phyloP scores from a whole-genome alignment of 192 early-diverging fungal genomes.

The Backusella tuberculispora region DNA sequence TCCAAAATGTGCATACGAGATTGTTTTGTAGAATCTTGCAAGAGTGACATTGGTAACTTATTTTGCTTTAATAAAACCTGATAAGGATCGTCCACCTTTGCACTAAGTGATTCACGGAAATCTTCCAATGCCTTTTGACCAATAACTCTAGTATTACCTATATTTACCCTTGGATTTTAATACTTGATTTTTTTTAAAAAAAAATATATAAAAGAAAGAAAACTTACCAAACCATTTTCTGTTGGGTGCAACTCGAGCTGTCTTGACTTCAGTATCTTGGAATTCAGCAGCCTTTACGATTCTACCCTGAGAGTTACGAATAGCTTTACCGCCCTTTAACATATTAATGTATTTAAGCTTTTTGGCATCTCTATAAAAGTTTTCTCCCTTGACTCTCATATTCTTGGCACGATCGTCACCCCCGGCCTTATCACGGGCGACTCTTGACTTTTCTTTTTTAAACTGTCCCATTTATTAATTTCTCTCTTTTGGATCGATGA shows the following conservation, averaged over 20 bases:
- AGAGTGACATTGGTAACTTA: conserved; percentile 94
- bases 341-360: conserved; percentile 93
- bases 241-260: conserved; percentile 90
- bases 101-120: conserved; percentile 89
- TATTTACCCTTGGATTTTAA: conserved; percentile 1
- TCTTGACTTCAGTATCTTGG: conserved; percentile 77
- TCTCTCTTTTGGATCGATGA: neutral
- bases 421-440: conserved; percentile 48
- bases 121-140: conserved; percentile 91
- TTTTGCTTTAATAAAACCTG: conserved; percentile 91
- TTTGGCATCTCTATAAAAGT: conserved; percentile 98
- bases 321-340: conserved; percentile 87
- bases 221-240: conserved; percentile 92
- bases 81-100: conserved; percentile 93
- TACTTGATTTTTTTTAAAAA: neutral
- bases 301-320: conserved; percentile 84
- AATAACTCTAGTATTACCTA: conserved; percentile 94
- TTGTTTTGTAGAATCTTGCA: conserved; percentile 76
- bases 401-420: conserved; percentile 48
- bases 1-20: conserved; percentile 91
- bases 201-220: neutral
- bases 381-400: conserved; percentile 91
- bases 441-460: conserved; percentile 66
- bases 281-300: conserved; percentile 91
- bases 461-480: conserved; percentile 55